phyloP scores from a whole-genome alignment of 2,329 filamentous ascomycete species.

The Epichloe gansuensis region DNA sequence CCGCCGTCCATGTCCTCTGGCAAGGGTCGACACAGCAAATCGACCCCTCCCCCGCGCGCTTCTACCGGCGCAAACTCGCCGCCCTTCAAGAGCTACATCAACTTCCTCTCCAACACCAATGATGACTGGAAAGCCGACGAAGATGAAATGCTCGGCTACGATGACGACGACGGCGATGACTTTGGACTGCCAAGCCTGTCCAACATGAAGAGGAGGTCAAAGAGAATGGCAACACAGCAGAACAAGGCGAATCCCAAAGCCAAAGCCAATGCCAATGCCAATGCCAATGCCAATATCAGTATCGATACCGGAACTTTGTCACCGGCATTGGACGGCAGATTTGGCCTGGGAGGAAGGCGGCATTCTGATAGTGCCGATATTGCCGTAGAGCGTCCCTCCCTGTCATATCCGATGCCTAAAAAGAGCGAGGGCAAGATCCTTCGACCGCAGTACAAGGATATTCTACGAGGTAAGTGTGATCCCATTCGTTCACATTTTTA shows the following conservation, averaged over 20 bases:
- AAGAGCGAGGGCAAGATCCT: conserved; percentile 91
- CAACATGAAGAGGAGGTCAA: conserved; percentile 69
- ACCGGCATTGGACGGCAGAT: conserved; percentile 23
- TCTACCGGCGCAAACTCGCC: conserved; percentile 44
- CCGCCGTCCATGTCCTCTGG: conserved; percentile 51
- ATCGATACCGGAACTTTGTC: conserved; percentile 19
- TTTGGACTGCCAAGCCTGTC: conserved; percentile 89
- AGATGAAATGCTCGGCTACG: conserved; percentile 66
- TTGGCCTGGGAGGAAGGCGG: conserved; percentile 34
- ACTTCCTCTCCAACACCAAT: conserved; percentile 68
- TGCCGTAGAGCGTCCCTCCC: conserved; percentile 72
- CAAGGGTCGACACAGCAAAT: conserved; percentile 37
- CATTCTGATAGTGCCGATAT: conserved; percentile 87
- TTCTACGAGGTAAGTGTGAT: conserved; percentile 49
- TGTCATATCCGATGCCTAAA: conserved; percentile 76
- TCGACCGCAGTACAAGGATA: conserved; percentile 94
- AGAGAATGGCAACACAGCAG: conserved; percentile 34
- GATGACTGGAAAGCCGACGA: conserved; percentile 71
- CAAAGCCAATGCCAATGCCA: neutral
- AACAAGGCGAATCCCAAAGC: conserved; percentile 8
- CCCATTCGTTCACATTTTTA: neutral
- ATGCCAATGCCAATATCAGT: neutral
- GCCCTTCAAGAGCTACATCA: conserved; percentile 62
- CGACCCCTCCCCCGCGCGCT: conserved; percentile 44
- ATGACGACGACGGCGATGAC: conserved; percentile 84